Evolutionary conservation across 1,284 basidiomycete species (phyloP).

Genomic region (Takashimella koratensis): DNA sequence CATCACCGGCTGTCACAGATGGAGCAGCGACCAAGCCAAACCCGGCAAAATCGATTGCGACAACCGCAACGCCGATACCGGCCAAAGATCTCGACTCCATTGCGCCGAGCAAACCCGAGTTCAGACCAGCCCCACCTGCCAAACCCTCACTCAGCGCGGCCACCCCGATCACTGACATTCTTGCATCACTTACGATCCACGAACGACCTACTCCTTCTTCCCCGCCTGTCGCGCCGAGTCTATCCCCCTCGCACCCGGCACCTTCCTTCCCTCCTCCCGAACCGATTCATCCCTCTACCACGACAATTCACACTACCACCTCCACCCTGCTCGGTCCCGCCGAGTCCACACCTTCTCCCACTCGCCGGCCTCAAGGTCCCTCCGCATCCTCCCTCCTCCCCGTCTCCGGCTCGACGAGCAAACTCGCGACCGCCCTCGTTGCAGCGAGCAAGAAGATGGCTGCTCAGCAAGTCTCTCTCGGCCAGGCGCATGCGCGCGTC

Average conservation of each 20-base stretch:
- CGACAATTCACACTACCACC: not conserved
- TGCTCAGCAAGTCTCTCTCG: slow-evolving; percentile 3
- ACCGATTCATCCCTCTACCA: not conserved
- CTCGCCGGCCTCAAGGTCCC: not conserved
- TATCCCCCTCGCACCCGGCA: not conserved
- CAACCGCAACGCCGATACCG: too few relatives aligned
- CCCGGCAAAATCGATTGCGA: not conserved
- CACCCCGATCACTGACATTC: not conserved
- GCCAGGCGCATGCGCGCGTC: slow-evolving; percentile 13
- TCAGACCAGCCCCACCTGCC: not conserved
- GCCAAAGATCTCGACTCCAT: too few relatives aligned
- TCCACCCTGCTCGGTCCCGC: not conserved
- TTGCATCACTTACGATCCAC: not conserved
- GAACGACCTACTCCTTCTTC: not conserved
- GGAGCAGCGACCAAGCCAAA: not conserved
- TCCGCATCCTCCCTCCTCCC: not conserved
- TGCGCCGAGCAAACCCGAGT: not conserved
- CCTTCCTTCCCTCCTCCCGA: not conserved
- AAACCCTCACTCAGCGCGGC: not conserved
- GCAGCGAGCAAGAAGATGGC: slow-evolving; percentile 13
- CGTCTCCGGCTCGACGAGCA: not conserved
- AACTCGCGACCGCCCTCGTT: slow-evolving; percentile 16
- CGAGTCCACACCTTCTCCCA: not conserved
- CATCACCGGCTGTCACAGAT: not conserved
- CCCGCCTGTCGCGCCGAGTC: not conserved